Percentiles rank a stretch among this genome's conserved stretches.
Evolutionary conservation across 352 stramenopile species (phyloP).

Genomic region (Globisporangium middletonii): DNA sequence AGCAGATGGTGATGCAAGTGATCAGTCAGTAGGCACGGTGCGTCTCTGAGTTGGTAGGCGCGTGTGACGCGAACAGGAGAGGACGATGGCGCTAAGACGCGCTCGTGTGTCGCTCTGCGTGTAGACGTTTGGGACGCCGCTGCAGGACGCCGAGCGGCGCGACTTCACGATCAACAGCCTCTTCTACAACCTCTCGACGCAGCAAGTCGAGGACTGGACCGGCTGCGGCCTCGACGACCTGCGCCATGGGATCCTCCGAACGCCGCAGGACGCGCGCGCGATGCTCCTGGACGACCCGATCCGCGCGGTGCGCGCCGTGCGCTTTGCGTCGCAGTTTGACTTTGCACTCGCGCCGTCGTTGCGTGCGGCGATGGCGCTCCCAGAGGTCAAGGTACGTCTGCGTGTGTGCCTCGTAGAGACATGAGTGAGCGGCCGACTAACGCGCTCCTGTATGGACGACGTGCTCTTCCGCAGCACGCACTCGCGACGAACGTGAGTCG

Average conservation of each 20-base stretch:
- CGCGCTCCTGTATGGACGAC: no score
- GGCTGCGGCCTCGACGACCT: constrained; percentile 88
- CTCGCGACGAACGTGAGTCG: constrained; percentile 45
- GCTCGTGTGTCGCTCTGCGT: no score
- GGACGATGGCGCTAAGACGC: no score
- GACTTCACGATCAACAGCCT: constrained; percentile 91
- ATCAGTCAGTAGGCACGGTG: no score
- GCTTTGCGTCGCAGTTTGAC: constrained; percentile 93
- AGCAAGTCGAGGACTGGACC: constrained; percentile 87
- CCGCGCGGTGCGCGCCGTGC: constrained; percentile 91
- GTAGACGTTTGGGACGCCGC: constrained; percentile 67
- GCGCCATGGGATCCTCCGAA: constrained; percentile 86
- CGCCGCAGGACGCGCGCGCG: constrained; percentile 89
- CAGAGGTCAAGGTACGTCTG: constrained; percentile 18
- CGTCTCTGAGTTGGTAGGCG: no score
- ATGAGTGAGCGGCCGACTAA: no score
- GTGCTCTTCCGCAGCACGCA: no score
- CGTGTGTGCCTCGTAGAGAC: no score
- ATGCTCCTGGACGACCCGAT: constrained; percentile 98
- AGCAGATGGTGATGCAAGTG: no score
- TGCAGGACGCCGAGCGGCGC: constrained; percentile 82
- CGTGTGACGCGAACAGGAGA: no score
- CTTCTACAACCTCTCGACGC: constrained; percentile 49
- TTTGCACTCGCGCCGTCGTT: constrained; percentile 89
- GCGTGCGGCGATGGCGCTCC: constrained; percentile 48